These are phyloP conservation scores for Pleurotus djamor DNA, from an alignment of 768 basidiomycete genomes.

Conservation along the genomic window DNA sequence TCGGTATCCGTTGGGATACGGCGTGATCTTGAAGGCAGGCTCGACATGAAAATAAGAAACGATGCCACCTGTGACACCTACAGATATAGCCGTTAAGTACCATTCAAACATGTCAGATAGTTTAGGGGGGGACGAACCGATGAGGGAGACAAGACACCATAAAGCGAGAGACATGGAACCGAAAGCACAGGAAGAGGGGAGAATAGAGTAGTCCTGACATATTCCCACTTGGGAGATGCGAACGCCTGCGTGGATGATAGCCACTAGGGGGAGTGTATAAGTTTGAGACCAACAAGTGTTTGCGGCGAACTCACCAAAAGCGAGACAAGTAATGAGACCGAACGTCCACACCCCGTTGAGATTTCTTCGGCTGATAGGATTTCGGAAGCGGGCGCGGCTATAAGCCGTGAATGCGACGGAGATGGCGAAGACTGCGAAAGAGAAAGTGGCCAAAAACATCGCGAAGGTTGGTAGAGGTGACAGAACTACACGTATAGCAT, in stretches of 20 bases:
- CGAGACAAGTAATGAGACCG: neutral
- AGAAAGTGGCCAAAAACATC: constrained; percentile 4
- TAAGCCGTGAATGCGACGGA: neutral
- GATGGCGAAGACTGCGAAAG: constrained; percentile 3
- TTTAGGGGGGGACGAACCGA: neutral
- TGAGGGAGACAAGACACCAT: constrained; percentile 3
- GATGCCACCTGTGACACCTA: neutral
- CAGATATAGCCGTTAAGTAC: neutral
- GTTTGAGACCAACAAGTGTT: neutral
- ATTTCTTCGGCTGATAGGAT: constrained; percentile 2
- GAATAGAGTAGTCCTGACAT: neutral
- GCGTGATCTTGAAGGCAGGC: constrained; percentile 5
- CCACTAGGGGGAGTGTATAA: neutral
- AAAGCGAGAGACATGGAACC: neutral
- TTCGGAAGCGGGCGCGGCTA: neutral
- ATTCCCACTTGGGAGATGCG: neutral
- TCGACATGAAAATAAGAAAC: constrained; percentile 5
- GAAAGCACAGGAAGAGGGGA: constrained; percentile 2
- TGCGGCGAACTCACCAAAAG: neutral
- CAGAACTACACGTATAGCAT: neutral
- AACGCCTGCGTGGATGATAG: neutral
- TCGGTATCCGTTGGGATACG: neutral
- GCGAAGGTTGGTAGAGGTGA: neutral
- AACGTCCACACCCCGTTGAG: neutral
- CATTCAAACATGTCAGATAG: neutral